Evolutionary conservation across 495 filamentous ascomycete genomes (phyloP), one percentile per base, ranked within the genome.

Genomic region (Aspergillus mulundensis): DNA sequence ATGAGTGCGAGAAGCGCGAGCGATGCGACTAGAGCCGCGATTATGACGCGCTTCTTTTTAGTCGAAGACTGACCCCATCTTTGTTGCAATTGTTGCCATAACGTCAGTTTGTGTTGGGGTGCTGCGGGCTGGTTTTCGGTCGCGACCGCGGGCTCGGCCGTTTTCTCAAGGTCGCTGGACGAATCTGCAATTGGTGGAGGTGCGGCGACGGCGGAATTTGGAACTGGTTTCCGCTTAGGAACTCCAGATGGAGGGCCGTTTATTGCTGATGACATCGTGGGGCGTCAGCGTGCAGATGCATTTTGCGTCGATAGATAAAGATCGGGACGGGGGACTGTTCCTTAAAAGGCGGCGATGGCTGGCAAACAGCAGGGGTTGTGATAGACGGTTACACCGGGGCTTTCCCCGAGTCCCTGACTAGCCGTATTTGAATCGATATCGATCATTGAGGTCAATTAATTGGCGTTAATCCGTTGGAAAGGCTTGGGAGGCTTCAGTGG

Each of bases 1-100:
- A 82, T 77, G 42, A 86, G 63, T 0, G 73, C 79, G 11, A 84
- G 54, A 1, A 82, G 50, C 16, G 70, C 18, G 0, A 76, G 25
- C 8, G 68, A 63, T 2, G 63, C 61, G n/a, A 76, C 39, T 10
- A 70, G 18, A 1, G 54, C 61, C 19, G 53, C 62, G 28, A 73
- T 41, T 23, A 68, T 53, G 7, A 70, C 51, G 7, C 49, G 52
- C 15, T 62, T 52, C 46, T 66, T 70, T 30, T 65, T 67, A 18
- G 42, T 36, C 5, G 61, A 49, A 34, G 53, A 56, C 36, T 41
- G 40, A 21, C 28, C 39, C 56, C 60, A 59, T 28, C 43, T 32
- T 40, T 25, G 46, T 16, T 34, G 32, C 6, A 50, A 18, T 18
- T 28, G 30, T 14, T 45, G 10, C 56, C 25, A 48, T 32, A 43